phyloP scores from a whole-genome alignment of 768 basidiomycete genomes.

The Scleroderma bovista region DNA sequence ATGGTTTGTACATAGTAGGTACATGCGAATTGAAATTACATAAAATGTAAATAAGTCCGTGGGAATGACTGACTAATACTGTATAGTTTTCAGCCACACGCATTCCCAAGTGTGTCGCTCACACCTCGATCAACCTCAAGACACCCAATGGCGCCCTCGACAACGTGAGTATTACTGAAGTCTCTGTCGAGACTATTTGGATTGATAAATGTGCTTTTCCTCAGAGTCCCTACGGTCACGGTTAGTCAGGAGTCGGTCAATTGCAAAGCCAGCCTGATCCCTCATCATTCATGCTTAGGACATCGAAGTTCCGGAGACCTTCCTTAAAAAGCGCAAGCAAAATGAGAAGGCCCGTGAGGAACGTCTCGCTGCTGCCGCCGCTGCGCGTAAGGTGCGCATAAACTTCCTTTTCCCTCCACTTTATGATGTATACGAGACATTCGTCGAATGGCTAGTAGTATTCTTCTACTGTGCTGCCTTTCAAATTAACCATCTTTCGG shows the following conservation, averaged over 20 bases:
- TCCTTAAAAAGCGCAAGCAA: constrained; percentile 99
- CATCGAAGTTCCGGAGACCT: constrained; percentile 97
- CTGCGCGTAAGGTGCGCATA: constrained; percentile 80
- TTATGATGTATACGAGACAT: constrained; percentile 81
- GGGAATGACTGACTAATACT: constrained; percentile 28
- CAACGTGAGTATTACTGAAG: constrained; percentile 39
- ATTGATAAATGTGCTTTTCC: background rate
- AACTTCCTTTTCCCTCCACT: constrained; percentile 12
- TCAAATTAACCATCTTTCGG: constrained; percentile 85
- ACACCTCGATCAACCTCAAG: constrained; percentile 32
- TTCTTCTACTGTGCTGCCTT: constrained; percentile 61
- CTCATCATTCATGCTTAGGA: constrained; percentile 41
- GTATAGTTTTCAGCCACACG: constrained; percentile 38
- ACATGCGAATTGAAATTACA: too few species aligned
- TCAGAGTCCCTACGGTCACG: constrained; percentile 44
- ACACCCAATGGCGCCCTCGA: constrained; percentile 43
- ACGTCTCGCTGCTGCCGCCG: constrained; percentile 74
- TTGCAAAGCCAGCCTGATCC: background rate
- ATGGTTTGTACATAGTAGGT: too few species aligned
- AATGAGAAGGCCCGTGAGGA: constrained; percentile 96
- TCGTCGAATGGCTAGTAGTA: constrained; percentile 73
- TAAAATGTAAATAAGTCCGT: constrained; percentile 7
- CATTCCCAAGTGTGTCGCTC: constrained; percentile 11
- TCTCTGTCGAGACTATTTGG: background rate
- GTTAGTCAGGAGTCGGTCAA: constrained; percentile 25